Evolutionary conservation across 192 early-diverging fungal genomes (phyloP), one percentile per base, ranked within the genome.

Genomic region (Jimgerdemannia flammicorona): DNA sequence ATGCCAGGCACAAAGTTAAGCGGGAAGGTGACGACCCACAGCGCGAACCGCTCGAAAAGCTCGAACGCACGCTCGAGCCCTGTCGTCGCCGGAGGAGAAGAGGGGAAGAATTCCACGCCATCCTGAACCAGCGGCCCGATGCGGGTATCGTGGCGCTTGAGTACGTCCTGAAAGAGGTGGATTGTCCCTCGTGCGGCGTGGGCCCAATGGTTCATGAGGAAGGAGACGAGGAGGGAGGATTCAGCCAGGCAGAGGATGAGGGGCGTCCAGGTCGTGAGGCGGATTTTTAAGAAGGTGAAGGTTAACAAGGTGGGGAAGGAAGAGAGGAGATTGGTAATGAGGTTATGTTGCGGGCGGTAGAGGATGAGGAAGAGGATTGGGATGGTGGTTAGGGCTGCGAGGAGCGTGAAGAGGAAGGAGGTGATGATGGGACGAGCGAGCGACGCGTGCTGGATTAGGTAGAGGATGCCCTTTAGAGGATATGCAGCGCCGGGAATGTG

Each of bases 1-100:
- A 72, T 66, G 14, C 82, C 70, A 3, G 85, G 85, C 9, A 84
- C 68, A 66, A 86, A 72, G 49, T 79, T 84, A 41, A 86, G 71
- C n/a, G 85, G 85, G 17, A 86, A 42, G 10, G 80, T 80, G 3
- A 82, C 39, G n/a, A 84, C n/a, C 76, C 79, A 86, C 3, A 86
- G 70, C 18, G 75, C 81, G 14, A 59, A 14, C 49, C 49, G 49
- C 14, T 59, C 49, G 49, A 59, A 14, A 6, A 59, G 2, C 8
- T 59, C 14, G 14, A 59, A 59, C 49, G 0, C 0, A 2, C 14
- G 8, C 49, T 59, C 2, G 14, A 59, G 49, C 49, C 8, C 8
- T 14, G 49, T 6, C 49, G 49, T 6, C 49, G 49, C 14, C 14
- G 49, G 49, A 2, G 8, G 49, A 59, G 49, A 0, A 10, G 49